Evolutionary conservation across 306 rosid genomes (phyloP), one percentile per base, ranked within the genome.

Genomic region (Quercus ilex): DNA sequence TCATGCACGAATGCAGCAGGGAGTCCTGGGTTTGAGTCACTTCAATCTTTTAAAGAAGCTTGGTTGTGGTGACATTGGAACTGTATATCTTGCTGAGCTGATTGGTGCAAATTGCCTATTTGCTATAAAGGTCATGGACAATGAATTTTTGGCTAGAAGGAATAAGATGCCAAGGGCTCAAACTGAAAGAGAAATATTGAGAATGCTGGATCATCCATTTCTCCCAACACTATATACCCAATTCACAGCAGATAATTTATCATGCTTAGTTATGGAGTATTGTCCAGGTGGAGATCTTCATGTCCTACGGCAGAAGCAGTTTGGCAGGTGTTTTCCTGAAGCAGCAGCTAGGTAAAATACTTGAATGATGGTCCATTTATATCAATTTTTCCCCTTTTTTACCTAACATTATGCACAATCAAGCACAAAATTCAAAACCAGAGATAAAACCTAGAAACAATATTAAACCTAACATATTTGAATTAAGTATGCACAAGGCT

Each of bases 281-380:
- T 95, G 99, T 85, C 99, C 99, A 67, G 99, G 99, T 12, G 99
- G 99, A 81, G 99, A 95, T 88, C 99, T 95, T 80, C 99, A 95
- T 77, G 99, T 93, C 79, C 88, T 95, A 33, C 87, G 99, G 75
- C 99, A 95, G 89, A 93, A 86, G 88, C 99, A 95, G 85, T 86
- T 70, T 23, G 91, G 89, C 69, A 85, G 97, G 86, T 38, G 86
- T 79, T 95, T 90, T 74, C 87, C 94, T 13, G 99, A 95, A 83
- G 82, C 90, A 51, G 96, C 98, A 23, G 91, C 96, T 59, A 93
- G 99, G 99, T 95, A 91, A 41, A 82, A 28, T 82, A 55, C 80
- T 75, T 35, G 46, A 55, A 69, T 56, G 56, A 20, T 55, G 28
- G 79, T 82, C 56, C 62, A 33, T 65, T 51, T 55, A 33, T 74